phyloP scores from a whole-genome alignment of 441 rosid species.

The Pelargonium exstipulatum region DNA sequence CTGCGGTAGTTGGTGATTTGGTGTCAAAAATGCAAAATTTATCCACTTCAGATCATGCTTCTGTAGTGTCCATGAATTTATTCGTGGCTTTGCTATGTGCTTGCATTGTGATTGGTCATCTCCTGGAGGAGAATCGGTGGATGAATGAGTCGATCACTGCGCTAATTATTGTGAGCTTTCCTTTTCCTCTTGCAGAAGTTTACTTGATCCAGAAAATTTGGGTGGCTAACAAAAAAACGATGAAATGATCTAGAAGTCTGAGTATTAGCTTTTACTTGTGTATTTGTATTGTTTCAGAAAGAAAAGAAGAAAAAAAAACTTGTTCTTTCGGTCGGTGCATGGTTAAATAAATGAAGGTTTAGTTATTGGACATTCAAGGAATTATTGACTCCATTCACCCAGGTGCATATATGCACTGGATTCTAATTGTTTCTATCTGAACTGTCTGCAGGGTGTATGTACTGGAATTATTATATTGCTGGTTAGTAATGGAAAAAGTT shows the following conservation, averaged over 20 bases:
- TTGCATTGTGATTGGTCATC: constrained; percentile 43
- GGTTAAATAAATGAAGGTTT: not conserved
- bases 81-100: constrained; percentile 36
- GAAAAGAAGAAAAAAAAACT: not conserved
- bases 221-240: not conserved
- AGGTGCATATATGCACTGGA: not conserved
- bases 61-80: constrained; percentile 30
- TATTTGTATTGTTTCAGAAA: constrained; percentile 1
- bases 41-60: constrained; percentile 13
- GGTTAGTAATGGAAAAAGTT: constrained; percentile 24
- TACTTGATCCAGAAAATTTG: not conserved
- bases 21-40: not conserved
- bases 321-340: not conserved
- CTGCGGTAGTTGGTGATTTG: not conserved
- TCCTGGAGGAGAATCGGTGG: constrained; percentile 34
- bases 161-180: constrained; percentile 31
- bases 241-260: not conserved
- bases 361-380: not conserved
- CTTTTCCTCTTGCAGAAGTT: not conserved
- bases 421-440: constrained; percentile 3
- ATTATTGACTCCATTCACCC: not conserved
- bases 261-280: not conserved
- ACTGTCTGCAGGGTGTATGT: constrained; percentile 35
- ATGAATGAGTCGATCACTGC: constrained; percentile 36
- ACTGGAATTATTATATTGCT: constrained; percentile 26